Evolutionary conservation across 1,284 basidiomycete genomes (phyloP).

Genomic region (Apiotrichum mycotoxinovorans): DNA sequence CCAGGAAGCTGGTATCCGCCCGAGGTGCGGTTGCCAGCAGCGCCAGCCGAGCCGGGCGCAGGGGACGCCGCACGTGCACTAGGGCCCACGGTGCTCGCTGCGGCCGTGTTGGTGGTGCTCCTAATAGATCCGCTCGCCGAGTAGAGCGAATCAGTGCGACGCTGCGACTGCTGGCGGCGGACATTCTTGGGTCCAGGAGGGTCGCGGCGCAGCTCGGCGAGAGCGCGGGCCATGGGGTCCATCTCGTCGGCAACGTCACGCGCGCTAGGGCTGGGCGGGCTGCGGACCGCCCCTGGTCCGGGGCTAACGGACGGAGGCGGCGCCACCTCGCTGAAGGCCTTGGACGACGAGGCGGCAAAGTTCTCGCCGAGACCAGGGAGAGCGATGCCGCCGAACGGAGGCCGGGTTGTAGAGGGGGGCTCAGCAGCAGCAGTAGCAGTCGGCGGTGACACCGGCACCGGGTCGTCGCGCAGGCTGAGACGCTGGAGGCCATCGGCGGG

Average conservation of each 20-base stretch:
- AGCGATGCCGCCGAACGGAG: conserved; percentile 44
- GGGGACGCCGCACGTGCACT: conserved; percentile 29
- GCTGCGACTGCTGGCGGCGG: conserved; percentile 41
- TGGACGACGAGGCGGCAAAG: conserved; percentile 9
- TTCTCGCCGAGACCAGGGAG: conserved; percentile 40
- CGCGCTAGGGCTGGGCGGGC: conserved; percentile 29
- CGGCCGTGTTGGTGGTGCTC: conserved; percentile 10
- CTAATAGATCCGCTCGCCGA: conserved; percentile 27
- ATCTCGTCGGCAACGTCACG: conserved; percentile 51
- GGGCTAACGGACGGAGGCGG: conserved; percentile 34
- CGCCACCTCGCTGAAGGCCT: conserved; percentile 22
- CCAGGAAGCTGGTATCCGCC: conserved; percentile 17
- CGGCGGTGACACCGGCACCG: conserved; percentile 3
- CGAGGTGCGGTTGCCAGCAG: conserved; percentile 19
- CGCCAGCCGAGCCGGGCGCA: conserved; percentile 15
- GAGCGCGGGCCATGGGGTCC: conserved; percentile 62
- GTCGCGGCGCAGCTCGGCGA: conserved; percentile 56
- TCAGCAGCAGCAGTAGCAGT: conserved; percentile 2
- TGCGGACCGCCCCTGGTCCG: conserved; percentile 5
- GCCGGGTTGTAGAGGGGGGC: conserved; percentile 14
- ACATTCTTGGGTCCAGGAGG: conserved; percentile 45
- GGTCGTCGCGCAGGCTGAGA: conserved; percentile 5
- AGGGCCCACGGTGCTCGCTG: neutral
- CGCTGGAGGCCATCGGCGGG: conserved; percentile 5
- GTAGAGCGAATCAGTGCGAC: conserved; percentile 41